A percentile compares a stretch with the other conserved stretches of the same genome.
These are phyloP conservation scores for Climacium dendroides DNA, from an alignment of 225 moss, liverwort and hornwort species.

Conservation along the genomic window DNA sequence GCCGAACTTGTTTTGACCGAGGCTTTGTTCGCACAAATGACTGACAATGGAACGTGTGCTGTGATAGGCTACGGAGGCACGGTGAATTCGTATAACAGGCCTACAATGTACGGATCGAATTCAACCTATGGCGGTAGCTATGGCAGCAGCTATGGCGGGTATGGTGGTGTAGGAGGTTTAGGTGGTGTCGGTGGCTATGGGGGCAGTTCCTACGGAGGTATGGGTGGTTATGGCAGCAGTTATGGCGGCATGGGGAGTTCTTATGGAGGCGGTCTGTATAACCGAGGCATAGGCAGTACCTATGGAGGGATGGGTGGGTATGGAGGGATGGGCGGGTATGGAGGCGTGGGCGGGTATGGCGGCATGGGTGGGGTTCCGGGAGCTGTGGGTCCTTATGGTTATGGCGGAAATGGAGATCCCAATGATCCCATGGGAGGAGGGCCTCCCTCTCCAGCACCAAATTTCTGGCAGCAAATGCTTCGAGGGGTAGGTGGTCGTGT, in stretches of 20 bases:
- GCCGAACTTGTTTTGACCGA: not conserved
- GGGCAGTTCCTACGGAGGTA: constrained; percentile 18
- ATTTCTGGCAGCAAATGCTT: constrained; percentile 84
- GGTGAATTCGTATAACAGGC: constrained; percentile 42
- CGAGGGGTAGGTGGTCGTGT: constrained; percentile 68
- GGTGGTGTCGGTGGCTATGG: constrained; percentile 19
- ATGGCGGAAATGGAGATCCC: constrained; percentile 76
- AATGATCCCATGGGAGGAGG: constrained; percentile 77
- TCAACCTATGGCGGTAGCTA: constrained; percentile 29
- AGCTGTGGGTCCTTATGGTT: constrained; percentile 47
- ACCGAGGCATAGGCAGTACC: constrained; percentile 6
- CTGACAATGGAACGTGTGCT: not conserved
- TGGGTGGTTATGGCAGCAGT: constrained; percentile 27
- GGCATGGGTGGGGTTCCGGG: constrained; percentile 47
- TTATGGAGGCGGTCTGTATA: constrained; percentile 13
- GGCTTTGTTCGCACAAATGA: not conserved
- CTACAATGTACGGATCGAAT: constrained; percentile 45
- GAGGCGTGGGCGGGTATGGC: constrained; percentile 37
- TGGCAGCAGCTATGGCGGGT: constrained; percentile 16
- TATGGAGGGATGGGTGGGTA: constrained; percentile 40
- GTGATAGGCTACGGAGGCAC: constrained; percentile 51
- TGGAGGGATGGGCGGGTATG: constrained; percentile 43
- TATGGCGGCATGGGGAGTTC: constrained; percentile 32
- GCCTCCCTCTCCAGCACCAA: constrained; percentile 70
- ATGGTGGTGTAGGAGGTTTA: not conserved